Evolutionary conservation across 108 stramenopile species (phyloP), one percentile per base, ranked within the genome.

Genomic region (Stephanodiscus triporus): DNA sequence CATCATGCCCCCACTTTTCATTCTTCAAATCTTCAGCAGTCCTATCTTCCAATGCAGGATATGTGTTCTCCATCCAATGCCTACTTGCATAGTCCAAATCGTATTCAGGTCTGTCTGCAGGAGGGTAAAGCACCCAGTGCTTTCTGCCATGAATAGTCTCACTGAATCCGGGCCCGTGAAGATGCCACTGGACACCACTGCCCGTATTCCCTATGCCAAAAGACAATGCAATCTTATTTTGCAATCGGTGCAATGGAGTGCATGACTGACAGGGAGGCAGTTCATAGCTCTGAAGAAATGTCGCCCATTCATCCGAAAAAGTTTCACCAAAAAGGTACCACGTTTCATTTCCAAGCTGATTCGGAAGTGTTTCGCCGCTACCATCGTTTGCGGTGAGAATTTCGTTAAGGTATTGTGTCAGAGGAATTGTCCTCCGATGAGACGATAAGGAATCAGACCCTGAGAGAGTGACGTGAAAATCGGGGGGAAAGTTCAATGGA

Each of bases 241-340:
- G 62, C 20, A 75, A 22, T 56, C 30, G 50, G 37, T 80, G 79
- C 7, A 63, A n/a, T 65, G 5, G 32, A 23, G 83, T 63, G 72
- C 94, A 95, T 8, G 94, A 83, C 40, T 84, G 80, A 77, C 91
- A 92, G 5, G 84, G 76, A 40, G 91, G 90, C 10, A 92, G 19
- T 55, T 84, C 51, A 62, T 92, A 92, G 32, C 56, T 43, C 14
- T 29, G 54, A 81, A 73, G 61, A 87, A 77, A 61, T 57, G 56
- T 74, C 57, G 75, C 6, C 94, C 94, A 95, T 78, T 88, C 87
- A 2, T 66, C 42, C 8, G 85, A 75, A 58, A 76, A 90, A 5
- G 94, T 95, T 78, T 95, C 91, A 20, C 93, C 94, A 74, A 95
- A 95, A 13, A 95, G 57, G 68, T 95, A 95, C 94, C 94, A 95